Conservation (phyloP, 495 filamentous ascomycete genomes). For the Sordaria brevicollis region DNA sequence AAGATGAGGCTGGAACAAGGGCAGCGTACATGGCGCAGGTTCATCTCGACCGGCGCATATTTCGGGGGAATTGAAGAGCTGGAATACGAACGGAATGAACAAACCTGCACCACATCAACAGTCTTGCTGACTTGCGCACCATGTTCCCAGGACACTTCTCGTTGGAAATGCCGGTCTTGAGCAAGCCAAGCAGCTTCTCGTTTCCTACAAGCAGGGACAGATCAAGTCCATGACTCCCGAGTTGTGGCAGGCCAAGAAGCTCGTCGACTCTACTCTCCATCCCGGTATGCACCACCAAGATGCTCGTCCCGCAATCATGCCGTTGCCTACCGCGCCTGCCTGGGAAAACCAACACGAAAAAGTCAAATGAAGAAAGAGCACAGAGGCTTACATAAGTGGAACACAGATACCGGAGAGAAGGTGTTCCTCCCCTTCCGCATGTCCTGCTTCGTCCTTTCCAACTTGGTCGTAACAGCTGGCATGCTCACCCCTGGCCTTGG, state of each 20-base stretch:
- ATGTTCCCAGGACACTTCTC: constrained; percentile 57
- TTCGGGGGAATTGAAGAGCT: neutral
- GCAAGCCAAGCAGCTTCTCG: constrained; percentile 65
- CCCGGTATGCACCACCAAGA: constrained; percentile 59
- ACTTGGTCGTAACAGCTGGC: constrained; percentile 91
- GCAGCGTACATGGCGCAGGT: neutral
- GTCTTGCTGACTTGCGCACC: neutral
- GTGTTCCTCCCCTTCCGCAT: constrained; percentile 95
- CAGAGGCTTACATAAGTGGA: neutral
- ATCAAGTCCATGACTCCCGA: constrained; percentile 74
- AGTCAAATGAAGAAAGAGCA: neutral
- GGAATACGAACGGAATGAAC: no score
- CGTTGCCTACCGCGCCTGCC: neutral
- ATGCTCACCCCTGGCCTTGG: constrained; percentile 86
- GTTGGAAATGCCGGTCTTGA: constrained; percentile 68
- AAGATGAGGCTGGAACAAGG: neutral
- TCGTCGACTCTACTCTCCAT: constrained; percentile 90
- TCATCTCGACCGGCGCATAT: neutral
- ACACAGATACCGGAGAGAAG: constrained; percentile 73
- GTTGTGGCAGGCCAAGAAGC: constrained; percentile 91
- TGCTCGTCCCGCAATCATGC: neutral
- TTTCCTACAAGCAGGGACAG: constrained; percentile 72
- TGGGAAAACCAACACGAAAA: neutral
- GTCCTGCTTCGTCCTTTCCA: constrained; percentile 90
- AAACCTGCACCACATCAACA: neutral